phyloP scores from a whole-genome alignment of 2,329 filamentous ascomycete species.

The Phaeosphaeria sp. region DNA sequence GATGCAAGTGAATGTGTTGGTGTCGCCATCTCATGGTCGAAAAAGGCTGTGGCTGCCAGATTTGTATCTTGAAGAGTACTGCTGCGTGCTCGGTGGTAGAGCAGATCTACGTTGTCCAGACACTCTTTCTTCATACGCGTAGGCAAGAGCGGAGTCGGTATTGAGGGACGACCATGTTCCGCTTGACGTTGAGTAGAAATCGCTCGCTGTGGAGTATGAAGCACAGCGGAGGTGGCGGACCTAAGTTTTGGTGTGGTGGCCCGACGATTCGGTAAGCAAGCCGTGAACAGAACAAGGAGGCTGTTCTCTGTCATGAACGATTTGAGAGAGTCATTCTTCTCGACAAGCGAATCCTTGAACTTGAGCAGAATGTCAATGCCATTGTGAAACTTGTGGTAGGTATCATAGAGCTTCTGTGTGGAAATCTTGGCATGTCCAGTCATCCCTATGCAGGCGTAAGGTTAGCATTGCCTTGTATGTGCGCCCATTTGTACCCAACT shows the following conservation, averaged over 20 bases:
- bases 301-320: constrained; percentile 7
- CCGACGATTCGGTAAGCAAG: not conserved
- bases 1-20: not conserved
- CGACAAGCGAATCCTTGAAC: constrained; percentile 12
- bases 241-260: not conserved
- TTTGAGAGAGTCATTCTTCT: constrained; percentile 6
- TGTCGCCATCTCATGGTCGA: not conserved
- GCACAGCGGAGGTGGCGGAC: not conserved
- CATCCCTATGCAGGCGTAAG: not conserved
- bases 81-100: not conserved
- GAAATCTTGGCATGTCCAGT: constrained; percentile 19
- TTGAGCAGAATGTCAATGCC: constrained; percentile 23
- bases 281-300: constrained; percentile 11
- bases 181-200: not conserved
- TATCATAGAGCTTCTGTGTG: constrained; percentile 21
- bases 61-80: not conserved
- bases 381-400: constrained; percentile 15
- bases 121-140: not conserved
- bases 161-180: not conserved
- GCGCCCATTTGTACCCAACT: constrained; percentile 34
- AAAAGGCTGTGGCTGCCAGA: not conserved
- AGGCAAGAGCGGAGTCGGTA: not conserved
- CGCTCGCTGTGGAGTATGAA: not conserved
- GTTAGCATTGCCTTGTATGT: not conserved
- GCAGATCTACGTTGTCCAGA: not conserved